These are phyloP conservation scores for Coemansia sp. DNA, from an alignment of 192 early-diverging fungal genomes.

Conservation along the genomic window DNA sequence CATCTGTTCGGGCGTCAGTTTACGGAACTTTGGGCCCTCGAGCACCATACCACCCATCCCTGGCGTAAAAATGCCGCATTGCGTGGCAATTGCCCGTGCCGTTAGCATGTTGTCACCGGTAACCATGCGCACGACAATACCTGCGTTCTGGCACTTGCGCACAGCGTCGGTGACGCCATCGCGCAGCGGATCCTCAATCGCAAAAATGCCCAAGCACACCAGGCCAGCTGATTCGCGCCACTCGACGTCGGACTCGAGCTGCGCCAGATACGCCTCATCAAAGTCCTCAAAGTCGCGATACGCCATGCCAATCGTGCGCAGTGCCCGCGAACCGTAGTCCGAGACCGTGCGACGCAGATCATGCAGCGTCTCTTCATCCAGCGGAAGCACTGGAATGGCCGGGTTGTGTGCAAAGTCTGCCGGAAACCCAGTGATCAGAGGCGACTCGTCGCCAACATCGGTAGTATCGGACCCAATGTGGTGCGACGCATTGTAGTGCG, in stretches of 20 bases:
- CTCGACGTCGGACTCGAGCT: conserved; percentile 43
- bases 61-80: conserved; percentile 87
- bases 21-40: conserved; percentile 93
- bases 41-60: conserved; percentile 82
- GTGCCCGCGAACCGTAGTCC: conserved; percentile 60
- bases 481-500: conserved; percentile 42
- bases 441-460: conserved; percentile 39
- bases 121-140: conserved; percentile 97
- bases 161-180: conserved; percentile 94
- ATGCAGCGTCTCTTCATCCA: conserved; percentile 52
- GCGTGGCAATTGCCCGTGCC: conserved; percentile 89
- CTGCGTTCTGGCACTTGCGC: conserved; percentile 80
- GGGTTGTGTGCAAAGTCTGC: conserved; percentile 51
- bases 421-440: conserved; percentile 23
- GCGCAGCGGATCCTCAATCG: conserved; percentile 96
- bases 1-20: conserved; percentile 81
- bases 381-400: conserved; percentile 46
- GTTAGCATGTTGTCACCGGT: conserved; percentile 96
- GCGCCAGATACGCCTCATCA: conserved; percentile 49
- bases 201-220: conserved; percentile 84
- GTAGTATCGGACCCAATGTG: conserved; percentile 48
- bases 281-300: conserved; percentile 79
- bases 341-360: conserved; percentile 47
- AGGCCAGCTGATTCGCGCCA: conserved; percentile 60
- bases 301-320: conserved; percentile 89